A percentile compares a stretch with the other conserved stretches of the same genome.
phyloP scores from a whole-genome alignment of 108 stramenopile species.

The Thalassiosira profunda region DNA sequence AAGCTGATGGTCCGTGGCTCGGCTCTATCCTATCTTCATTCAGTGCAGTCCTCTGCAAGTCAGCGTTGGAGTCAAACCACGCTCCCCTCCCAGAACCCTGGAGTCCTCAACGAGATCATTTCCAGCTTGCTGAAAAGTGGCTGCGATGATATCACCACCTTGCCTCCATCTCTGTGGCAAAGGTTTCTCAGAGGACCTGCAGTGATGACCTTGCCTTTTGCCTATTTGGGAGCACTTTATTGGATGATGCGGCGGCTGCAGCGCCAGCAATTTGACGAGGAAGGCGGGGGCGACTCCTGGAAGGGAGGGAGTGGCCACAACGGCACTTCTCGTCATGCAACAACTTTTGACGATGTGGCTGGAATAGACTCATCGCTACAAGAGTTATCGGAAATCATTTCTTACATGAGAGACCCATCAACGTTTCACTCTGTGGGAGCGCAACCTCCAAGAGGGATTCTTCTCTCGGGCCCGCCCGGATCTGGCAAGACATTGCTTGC shows the following conservation, averaged over 20 bases:
- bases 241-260: slow-evolving; percentile 63
- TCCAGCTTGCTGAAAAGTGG: slow-evolving; percentile 50
- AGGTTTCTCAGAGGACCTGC: slow-evolving; percentile 59
- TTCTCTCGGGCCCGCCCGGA: slow-evolving; percentile 88
- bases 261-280: slow-evolving; percentile 36
- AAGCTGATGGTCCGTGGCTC: slow-evolving; percentile 41
- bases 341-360: slow-evolving; percentile 93
- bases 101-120: slow-evolving; percentile 55
- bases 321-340: slow-evolving; percentile 5
- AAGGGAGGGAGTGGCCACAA: neutral
- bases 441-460: slow-evolving; percentile 70
- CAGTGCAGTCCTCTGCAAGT: neutral
- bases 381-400: slow-evolving; percentile 92
- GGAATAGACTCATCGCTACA: slow-evolving; percentile 83
- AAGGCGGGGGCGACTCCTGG: neutral
- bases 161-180: slow-evolving; percentile 60
- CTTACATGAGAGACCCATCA: slow-evolving; percentile 62
- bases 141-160: slow-evolving; percentile 61
- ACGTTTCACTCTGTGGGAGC: slow-evolving; percentile 63
- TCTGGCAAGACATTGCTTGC: slow-evolving; percentile 87
- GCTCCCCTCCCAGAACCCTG: slow-evolving; percentile 59
- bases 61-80: slow-evolving; percentile 66
- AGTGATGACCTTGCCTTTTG: slow-evolving; percentile 76
- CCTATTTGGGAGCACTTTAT: slow-evolving; percentile 80
- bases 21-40: slow-evolving; percentile 23